Evolutionary conservation across 2,329 filamentous ascomycete genomes (phyloP).

Genomic region (Ramularia endophylla): DNA sequence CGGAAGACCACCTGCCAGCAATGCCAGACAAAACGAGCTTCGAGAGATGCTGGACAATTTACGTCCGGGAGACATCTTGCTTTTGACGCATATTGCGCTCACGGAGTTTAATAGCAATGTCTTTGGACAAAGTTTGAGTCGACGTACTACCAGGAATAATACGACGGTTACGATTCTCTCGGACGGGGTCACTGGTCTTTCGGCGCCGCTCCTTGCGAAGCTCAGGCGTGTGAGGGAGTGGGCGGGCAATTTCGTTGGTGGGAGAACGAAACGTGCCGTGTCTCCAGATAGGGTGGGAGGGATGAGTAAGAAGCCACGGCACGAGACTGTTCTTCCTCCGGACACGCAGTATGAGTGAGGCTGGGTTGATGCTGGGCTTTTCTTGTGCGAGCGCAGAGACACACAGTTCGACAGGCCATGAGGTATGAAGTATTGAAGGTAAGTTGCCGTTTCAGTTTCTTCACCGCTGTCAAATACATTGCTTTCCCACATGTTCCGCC

Average conservation of each 20-base stretch:
- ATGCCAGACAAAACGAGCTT: conserved; percentile 28
- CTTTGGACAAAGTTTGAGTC: conserved; percentile 75
- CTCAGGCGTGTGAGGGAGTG: conserved; percentile 65
- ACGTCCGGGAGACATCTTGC: conserved; percentile 67
- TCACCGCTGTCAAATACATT: too few relatives aligned
- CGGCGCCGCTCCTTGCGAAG: conserved; percentile 58
- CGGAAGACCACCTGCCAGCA: conserved; percentile 7
- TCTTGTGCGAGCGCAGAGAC: too few relatives aligned
- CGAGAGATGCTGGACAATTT: conserved; percentile 43
- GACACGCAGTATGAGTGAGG: conserved; percentile 2
- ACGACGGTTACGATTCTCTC: conserved; percentile 47
- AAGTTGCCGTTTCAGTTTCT: too few relatives aligned
- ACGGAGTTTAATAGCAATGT: conserved; percentile 69
- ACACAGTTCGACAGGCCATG: too few relatives aligned
- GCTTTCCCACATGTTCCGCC: too few relatives aligned
- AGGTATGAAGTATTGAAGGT: too few relatives aligned
- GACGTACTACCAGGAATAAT: conserved; percentile 60
- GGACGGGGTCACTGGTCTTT: conserved; percentile 34
- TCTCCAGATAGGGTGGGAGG: neutral
- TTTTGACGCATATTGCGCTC: conserved; percentile 74
- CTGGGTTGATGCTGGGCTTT: too few relatives aligned
- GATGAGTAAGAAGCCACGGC: conserved; percentile 9
- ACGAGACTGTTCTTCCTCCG: neutral
- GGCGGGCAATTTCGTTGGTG: conserved; percentile 63
- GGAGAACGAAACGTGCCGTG: neutral